Conservation (phyloP, 2,329 filamentous ascomycete species). For the Pestalotiopsis sp. region DNA sequence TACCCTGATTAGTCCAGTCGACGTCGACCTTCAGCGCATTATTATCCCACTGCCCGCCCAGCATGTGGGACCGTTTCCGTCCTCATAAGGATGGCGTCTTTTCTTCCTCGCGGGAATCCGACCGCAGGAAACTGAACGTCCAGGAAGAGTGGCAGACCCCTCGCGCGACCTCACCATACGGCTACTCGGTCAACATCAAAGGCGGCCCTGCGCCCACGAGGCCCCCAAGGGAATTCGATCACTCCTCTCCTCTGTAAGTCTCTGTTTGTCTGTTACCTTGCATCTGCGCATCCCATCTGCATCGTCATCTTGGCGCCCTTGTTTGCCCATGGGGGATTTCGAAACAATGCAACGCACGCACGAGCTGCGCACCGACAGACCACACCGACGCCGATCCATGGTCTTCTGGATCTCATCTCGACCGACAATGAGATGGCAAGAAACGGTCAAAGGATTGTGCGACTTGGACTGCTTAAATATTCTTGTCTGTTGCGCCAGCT, state of each 20-base stretch:
- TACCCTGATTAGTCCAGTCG: not conserved
- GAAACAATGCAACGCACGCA: conserved; percentile 6
- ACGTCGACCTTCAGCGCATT: not conserved
- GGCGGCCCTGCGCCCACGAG: conserved; percentile 13
- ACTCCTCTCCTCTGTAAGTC: conserved; percentile 4
- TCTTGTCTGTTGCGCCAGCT: not conserved
- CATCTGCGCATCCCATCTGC: not conserved
- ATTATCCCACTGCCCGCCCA: conserved; percentile 13
- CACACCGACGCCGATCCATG: not conserved
- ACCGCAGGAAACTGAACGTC: conserved; percentile 25
- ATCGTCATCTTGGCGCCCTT: not conserved
- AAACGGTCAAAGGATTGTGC: not conserved
- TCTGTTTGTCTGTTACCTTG: conserved; percentile 4
- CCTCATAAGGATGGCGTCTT: conserved; percentile 21
- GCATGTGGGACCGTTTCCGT: conserved; percentile 41
- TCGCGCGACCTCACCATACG: conserved; percentile 21
- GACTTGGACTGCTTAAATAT: not conserved
- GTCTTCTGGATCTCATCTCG: not conserved
- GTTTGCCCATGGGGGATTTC: not conserved
- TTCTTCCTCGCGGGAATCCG: conserved; percentile 15
- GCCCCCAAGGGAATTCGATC: conserved; percentile 8
- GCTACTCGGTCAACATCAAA: conserved; percentile 21
- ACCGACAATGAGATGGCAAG: not conserved
- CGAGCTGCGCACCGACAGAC: conserved; percentile 2
- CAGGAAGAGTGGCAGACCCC: conserved; percentile 34